Percentiles rank a stretch among this genome's conserved stretches.
phyloP scores from a whole-genome alignment of 1,284 basidiomycete species.

The Leccinum pallidistipes region DNA sequence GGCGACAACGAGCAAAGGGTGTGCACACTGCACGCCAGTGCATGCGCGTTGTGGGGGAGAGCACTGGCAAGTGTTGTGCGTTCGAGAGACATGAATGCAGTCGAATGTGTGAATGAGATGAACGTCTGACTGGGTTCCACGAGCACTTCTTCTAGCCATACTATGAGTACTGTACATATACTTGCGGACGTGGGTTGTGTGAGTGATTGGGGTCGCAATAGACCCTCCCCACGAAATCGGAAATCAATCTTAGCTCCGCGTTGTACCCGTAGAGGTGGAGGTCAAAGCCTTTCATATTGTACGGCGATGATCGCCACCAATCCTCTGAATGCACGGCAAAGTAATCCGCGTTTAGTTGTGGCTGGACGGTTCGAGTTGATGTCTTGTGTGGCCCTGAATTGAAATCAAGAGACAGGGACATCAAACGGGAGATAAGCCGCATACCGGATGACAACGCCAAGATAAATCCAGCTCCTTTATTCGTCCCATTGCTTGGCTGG shows the following conservation, averaged over 20 bases:
- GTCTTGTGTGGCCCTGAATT: constrained; percentile 70
- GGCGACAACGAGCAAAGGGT: too few relatives aligned
- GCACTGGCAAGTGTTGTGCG: too few relatives aligned
- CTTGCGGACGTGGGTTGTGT: too few relatives aligned
- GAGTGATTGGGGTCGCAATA: constrained; percentile 68
- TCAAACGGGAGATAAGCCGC: constrained; percentile 5
- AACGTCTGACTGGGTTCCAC: too few relatives aligned
- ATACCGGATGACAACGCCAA: constrained; percentile 75
- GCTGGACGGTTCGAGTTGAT: constrained; percentile 79
- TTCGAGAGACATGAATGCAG: too few relatives aligned
- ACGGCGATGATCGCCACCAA: constrained; percentile 72
- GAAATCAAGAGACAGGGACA: constrained; percentile 2
- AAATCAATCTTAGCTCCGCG: constrained; percentile 63
- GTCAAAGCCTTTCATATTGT: constrained; percentile 71
- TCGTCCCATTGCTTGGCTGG: constrained; percentile 77
- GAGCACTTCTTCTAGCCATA: too few relatives aligned
- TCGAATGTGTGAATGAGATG: too few relatives aligned
- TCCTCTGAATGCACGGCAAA: constrained; percentile 69
- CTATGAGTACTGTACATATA: too few relatives aligned
- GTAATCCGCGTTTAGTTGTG: constrained; percentile 71
- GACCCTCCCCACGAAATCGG: constrained; percentile 59
- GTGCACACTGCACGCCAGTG: too few relatives aligned
- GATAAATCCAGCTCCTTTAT: constrained; percentile 76
- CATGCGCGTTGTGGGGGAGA: too few relatives aligned
- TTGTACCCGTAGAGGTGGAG: constrained; percentile 77